phyloP scores from a whole-genome alignment of 768 basidiomycete species.

The Tremella mesenterica region DNA sequence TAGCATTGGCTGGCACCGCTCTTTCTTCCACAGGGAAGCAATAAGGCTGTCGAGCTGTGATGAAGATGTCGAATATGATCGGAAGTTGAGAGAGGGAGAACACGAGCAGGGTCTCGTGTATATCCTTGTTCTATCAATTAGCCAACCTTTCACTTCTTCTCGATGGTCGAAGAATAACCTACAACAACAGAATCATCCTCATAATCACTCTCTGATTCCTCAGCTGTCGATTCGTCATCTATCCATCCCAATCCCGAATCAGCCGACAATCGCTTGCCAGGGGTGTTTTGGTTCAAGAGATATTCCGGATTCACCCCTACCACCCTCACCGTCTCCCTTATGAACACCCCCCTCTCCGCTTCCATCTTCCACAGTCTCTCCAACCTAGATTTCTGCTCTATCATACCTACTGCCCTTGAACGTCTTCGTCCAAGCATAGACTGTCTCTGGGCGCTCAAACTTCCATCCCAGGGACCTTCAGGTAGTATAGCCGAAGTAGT shows the following conservation, averaged over 20 bases:
- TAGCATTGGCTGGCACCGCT: conserved; percentile 76
- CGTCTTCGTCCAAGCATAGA: conserved; percentile 64
- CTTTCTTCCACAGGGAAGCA: conserved; percentile 52
- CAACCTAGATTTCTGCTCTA: conserved; percentile 9
- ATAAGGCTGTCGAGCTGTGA: conserved; percentile 63
- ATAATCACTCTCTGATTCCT: conserved; percentile 48
- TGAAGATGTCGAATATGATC: conserved; percentile 68
- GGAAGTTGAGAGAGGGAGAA: conserved; percentile 75
- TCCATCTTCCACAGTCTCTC: conserved; percentile 10
- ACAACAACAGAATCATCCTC: conserved; percentile 32
- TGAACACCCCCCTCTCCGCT: conserved; percentile 25
- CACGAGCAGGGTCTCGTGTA: conserved; percentile 62
- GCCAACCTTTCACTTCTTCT: neutral
- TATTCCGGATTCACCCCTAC: conserved; percentile 26
- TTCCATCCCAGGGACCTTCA: conserved; percentile 1
- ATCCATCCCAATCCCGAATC: conserved; percentile 2
- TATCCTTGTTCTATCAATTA: conserved; percentile 50
- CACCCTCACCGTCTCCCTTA: conserved; percentile 22
- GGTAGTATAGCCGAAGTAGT: conserved; percentile 13
- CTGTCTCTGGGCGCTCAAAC: conserved; percentile 19
- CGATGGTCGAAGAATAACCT: neutral
- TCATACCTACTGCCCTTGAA: conserved; percentile 29
- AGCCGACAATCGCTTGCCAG: conserved; percentile 1
- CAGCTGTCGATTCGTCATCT: conserved; percentile 43
- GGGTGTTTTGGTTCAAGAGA: conserved; percentile 32